Evolutionary conservation across 108 stramenopile species (phyloP), one percentile per base, ranked within the genome.

Genomic region (Bacterosira constricta): DNA sequence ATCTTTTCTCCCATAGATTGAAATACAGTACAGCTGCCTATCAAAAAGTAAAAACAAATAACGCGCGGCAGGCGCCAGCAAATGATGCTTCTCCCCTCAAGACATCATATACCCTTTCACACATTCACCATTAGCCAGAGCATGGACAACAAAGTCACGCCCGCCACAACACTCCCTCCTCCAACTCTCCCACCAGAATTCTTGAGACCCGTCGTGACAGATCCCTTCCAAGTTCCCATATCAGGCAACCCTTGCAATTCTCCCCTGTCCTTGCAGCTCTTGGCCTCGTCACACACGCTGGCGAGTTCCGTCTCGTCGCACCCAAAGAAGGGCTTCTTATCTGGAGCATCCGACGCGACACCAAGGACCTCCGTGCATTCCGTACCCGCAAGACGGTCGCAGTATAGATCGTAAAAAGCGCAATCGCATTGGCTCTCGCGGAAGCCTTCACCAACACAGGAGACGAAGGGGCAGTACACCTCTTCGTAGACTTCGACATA

Each of bases 381-480:
- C 37, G 57, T 62, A 3, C 68, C 47, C 12, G 46, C 35, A 44
- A 71, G 41, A 11, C 65, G 29, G 1, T 25, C 29, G 20, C 77
- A 79, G 49, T 79, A 79, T 36, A 79, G 25, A 13, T 79, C 77
- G 42, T 79, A 79, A 56, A 79, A 79, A 3, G 77, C 77, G 51
- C 77, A 79, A 66, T 79, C 70, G 59, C 77, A 79, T 50, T 79
- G 69, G 66, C 71, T 62, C 65, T 70, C 55, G 29, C 31, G 57
- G 51, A 79, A 79, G 15, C 77, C 77, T 36, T 60, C 70, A 11
- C 58, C 70, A 20, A 79, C 69, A 45, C 77, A 79, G 29, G 47
- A 45, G 44, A 65, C 64, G 20, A 70, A 79, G 4, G 70, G 70
- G 26, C 77, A 79, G 23, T 79, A 79, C 0, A 79, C 77, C 3